Conservation (phyloP, 495 filamentous ascomycete species). For the Cairneyella variabilis region DNA sequence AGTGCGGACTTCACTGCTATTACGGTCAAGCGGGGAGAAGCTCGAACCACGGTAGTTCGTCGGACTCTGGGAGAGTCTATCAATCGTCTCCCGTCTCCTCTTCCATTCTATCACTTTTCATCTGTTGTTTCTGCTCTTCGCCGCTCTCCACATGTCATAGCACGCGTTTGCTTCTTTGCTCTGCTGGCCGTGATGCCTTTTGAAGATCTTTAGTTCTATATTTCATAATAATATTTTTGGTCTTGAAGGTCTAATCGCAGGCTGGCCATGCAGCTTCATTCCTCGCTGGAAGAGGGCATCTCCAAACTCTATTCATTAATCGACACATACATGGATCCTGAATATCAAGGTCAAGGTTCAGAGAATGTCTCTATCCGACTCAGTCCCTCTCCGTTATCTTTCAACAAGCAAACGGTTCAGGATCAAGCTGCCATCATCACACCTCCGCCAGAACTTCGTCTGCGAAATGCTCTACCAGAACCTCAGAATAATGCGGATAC, state of each 20-base stretch:
- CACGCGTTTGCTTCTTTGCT: slow-evolving; percentile 9
- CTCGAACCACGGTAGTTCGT: background rate
- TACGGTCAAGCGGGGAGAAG: background rate
- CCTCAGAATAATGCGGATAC: slow-evolving; percentile 11
- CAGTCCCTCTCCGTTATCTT: background rate
- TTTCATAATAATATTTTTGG: slow-evolving; percentile 1
- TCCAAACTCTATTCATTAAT: slow-evolving; percentile 6
- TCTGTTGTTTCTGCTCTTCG: background rate
- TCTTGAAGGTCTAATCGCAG: background rate
- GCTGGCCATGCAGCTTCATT: slow-evolving; percentile 4
- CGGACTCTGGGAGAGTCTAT: background rate
- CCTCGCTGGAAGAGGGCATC: slow-evolving; percentile 20
- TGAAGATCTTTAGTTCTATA: background rate
- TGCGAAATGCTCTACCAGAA: slow-evolving; percentile 16
- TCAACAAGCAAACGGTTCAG: background rate
- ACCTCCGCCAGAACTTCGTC: slow-evolving; percentile 19
- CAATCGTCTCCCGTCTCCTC: slow-evolving; percentile 2
- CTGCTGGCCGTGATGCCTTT: slow-evolving; percentile 22
- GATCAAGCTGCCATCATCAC: slow-evolving; percentile 20
- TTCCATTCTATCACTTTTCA: background rate
- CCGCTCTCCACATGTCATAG: background rate
- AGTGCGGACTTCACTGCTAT: no score
- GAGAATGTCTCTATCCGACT: background rate
- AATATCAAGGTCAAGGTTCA: background rate
- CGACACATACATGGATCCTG: slow-evolving; percentile 11